These are phyloP conservation scores for Lithohypha guttulata DNA, from an alignment of 2,329 filamentous ascomycete genomes.

Conservation along the genomic window DNA sequence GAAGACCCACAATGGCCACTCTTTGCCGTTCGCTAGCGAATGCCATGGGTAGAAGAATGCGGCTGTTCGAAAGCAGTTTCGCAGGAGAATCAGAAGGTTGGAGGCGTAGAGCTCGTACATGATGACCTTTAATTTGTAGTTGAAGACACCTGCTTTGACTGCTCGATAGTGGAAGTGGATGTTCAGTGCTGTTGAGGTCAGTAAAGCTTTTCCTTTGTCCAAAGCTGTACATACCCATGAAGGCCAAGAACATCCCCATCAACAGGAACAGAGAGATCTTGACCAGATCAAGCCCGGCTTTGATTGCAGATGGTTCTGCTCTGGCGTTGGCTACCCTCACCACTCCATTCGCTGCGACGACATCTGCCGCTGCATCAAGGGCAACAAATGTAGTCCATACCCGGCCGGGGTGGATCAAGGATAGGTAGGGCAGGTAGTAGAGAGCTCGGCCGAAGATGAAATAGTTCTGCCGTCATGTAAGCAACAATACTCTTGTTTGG, in stretches of 20 bases:
- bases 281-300: conserved; percentile 36
- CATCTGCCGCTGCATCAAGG: conserved; percentile 39
- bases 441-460: conserved; percentile 42
- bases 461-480: too few relatives aligned
- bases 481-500: too few relatives aligned
- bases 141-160: conserved; percentile 30
- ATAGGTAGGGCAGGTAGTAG: conserved; percentile 38
- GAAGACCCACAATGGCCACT: conserved; percentile 46
- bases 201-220: not conserved
- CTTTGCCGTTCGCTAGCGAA: conserved; percentile 30
- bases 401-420: conserved; percentile 43
- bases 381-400: conserved; percentile 50
- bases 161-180: conserved; percentile 38
- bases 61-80: conserved; percentile 44
- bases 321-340: conserved; percentile 13
- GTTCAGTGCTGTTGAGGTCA: conserved; percentile 25
- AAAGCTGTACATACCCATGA: conserved; percentile 28
- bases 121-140: conserved; percentile 30
- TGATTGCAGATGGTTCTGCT: conserved; percentile 27
- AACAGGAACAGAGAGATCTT: conserved; percentile 42
- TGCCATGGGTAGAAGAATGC: conserved; percentile 33
- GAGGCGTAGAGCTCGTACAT: conserved; percentile 35
- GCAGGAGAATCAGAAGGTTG: conserved; percentile 29
- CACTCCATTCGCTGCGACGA: conserved; percentile 40
- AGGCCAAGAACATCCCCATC: conserved; percentile 39